Base-by-base conservation (phyloP, 2,329 filamentous ascomycete genomes). In the Incumbomyces delicatus region DNA sequence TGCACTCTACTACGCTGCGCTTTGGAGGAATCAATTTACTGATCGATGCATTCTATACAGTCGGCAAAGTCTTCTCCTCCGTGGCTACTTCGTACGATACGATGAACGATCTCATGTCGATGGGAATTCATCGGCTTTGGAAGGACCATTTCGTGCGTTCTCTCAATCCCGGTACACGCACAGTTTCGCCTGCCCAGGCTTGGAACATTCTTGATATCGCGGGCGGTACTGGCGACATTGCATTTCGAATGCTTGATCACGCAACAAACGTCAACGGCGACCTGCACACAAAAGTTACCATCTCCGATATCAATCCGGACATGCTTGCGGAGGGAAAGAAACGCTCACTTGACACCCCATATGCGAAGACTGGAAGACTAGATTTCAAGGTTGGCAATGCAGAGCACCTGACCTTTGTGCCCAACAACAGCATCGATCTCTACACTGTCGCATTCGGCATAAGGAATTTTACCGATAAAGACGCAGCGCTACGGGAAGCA, bases 21-120 rank as follows among this genome's bases (percentile, higher is more conserved):
- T 12, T 20, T 41, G 12, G 29, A n/a, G 22, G 18, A 30, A 11
- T 3, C 2, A 16, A 3, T 2, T 13, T 33, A 7, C 27, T 34
- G 32, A 29, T 37, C 35, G 32, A 39, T 27, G 41, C 48, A 37
- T 17, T 35, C 33, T 44, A 18, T 29, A 65, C 70, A 74, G 89
- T 95, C 34, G 85, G 85, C 50, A 80, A 78, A 35, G 92, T 98
- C 49, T 98, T 98, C 71, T 90, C 87, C 66, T 95, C 85, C 56
- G 92, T 98, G 34, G 92, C 92, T 56, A 81, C 86, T 53, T 87
- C 85, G 14, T 98, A 98, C 69, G 92, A 98, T 67, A 84, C 83
- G 52, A 98, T 98, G 92, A 98, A 98, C 70, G 92, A 98, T 66
- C 77, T 96, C 57, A 98, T 98, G 92, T 96, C 92, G 6, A 78